These are phyloP conservation scores for Tilletia caries DNA, from an alignment of 1,284 basidiomycete genomes.

Conservation along the genomic window DNA sequence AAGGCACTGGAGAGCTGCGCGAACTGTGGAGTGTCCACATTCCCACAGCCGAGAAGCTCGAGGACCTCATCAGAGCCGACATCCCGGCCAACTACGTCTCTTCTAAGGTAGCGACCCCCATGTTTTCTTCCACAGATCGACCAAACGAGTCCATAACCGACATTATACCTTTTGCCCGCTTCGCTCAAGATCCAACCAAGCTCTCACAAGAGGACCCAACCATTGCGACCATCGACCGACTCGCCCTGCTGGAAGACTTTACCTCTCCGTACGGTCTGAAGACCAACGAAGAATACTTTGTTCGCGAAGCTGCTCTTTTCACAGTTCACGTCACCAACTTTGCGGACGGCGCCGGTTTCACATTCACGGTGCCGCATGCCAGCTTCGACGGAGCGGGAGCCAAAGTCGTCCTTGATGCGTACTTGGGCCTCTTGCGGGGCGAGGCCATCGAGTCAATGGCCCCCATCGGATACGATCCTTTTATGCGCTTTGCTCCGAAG, in stretches of 20 bases:
- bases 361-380: constrained; percentile 6
- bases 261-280: neutral
- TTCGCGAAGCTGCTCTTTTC: neutral
- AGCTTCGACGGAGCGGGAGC: constrained; percentile 9
- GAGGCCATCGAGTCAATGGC: neutral
- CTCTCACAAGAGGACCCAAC: neutral
- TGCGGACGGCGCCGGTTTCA: constrained; percentile 6
- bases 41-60: neutral
- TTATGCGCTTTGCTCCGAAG: neutral
- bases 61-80: constrained; percentile 10
- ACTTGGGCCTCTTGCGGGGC: neutral
- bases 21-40: constrained; percentile 2
- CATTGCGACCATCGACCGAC: neutral
- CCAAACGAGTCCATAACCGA: neutral
- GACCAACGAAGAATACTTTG: neutral
- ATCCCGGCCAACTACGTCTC: neutral
- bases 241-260: neutral
- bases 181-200: neutral
- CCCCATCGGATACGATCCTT: constrained; percentile 7
- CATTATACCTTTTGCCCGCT: neutral
- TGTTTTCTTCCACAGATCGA: neutral
- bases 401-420: neutral
- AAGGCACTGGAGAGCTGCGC: neutral
- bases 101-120: neutral
- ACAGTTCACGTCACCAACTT: constrained; percentile 7